Base-by-base conservation (phyloP, 306 rosid species). In the Corylus avellana region DNA sequence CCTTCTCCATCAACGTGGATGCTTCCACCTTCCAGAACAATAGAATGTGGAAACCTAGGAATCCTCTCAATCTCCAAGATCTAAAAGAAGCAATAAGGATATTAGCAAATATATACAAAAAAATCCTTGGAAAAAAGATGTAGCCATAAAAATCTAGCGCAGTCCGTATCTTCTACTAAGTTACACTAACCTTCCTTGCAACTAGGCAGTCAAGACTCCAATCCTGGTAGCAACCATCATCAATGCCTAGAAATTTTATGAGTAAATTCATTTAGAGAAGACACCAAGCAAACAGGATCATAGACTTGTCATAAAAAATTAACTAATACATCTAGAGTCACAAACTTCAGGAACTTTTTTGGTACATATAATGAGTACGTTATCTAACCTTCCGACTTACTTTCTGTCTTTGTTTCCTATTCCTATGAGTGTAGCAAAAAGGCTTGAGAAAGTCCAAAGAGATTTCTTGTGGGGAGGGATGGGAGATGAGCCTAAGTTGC, bases 1-100 rank as follows among this genome's bases (percentile, higher is more conserved):
- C 99, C 98, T 87, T 95, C 94, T 85, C 99, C 99, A 89, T 95
- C 99, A 14, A 95, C 99, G 83, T 95, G 99, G 83, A 95, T 93
- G 85, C 98, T 93, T 83, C 99, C 99, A 17, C 99, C 97, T 93
- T 95, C 99, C 50, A 95, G 96, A 84, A 95, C 81, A 79, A 91
- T 76, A 4, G 89, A 70, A 44, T 91, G 89, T 7, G 87, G 76
- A 90, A 95, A 92, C 77, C 89, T 86, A 70, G 92, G 97, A 83
- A 95, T 50, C 87, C 70, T 88, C 87, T 95, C 97, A 69, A 83
- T 76, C 25, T 56, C 92, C 87, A 93, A 86, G 78, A 92, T 91
- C 98, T 95, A 79, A 76, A 76, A 78, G 67, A 79, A 85, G 73
- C 48, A 47, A 48, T 5, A 77, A 61, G 76, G 80, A 72, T 12